Evolutionary conservation across 2,329 filamentous ascomycete genomes (phyloP).

Genomic region (Colletotrichum phormii): DNA sequence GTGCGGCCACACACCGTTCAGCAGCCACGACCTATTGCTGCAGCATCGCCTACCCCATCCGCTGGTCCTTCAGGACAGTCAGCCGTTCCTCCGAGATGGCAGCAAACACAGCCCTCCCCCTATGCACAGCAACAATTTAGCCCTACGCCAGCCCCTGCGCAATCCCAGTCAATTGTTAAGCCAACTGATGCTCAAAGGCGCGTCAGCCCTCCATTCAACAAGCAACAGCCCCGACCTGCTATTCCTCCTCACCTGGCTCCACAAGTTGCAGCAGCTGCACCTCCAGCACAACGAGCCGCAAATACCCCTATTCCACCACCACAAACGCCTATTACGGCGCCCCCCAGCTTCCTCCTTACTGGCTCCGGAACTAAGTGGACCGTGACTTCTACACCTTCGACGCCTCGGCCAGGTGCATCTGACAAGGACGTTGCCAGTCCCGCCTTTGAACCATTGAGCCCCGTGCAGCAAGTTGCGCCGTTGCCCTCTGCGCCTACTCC

Average conservation of each 20-base stretch:
- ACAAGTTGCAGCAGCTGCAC: conserved; percentile 49
- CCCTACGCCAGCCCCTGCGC: conserved; percentile 40
- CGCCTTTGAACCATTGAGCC: conserved; percentile 69
- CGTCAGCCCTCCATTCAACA: conserved; percentile 44
- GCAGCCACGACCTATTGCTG: conserved; percentile 34
- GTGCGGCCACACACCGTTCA: conserved; percentile 46
- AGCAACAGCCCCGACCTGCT: conserved; percentile 49
- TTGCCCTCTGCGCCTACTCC: conserved; percentile 47
- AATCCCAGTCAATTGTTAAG: conserved; percentile 38
- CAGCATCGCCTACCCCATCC: conserved; percentile 34
- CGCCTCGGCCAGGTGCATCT: conserved; percentile 55
- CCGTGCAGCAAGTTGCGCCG: conserved; percentile 55
- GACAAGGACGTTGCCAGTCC: conserved; percentile 60
- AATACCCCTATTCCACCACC: conserved; percentile 45
- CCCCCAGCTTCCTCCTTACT: conserved; percentile 44
- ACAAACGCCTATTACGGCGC: conserved; percentile 47
- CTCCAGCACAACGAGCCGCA: conserved; percentile 46
- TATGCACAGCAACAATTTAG: conserved; percentile 40
- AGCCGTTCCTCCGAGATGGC: conserved; percentile 46
- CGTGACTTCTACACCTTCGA: conserved; percentile 67
- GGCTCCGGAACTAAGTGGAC: conserved; percentile 70
- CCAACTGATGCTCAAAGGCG: conserved; percentile 44
- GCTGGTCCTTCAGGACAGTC: conserved; percentile 22
- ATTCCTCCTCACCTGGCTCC: conserved; percentile 56
- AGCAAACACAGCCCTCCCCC: conserved; percentile 45